These are phyloP conservation scores for Aegilops speltoides DNA, from an alignment of 176 grass and related monocot species.

Conservation along the genomic window DNA sequence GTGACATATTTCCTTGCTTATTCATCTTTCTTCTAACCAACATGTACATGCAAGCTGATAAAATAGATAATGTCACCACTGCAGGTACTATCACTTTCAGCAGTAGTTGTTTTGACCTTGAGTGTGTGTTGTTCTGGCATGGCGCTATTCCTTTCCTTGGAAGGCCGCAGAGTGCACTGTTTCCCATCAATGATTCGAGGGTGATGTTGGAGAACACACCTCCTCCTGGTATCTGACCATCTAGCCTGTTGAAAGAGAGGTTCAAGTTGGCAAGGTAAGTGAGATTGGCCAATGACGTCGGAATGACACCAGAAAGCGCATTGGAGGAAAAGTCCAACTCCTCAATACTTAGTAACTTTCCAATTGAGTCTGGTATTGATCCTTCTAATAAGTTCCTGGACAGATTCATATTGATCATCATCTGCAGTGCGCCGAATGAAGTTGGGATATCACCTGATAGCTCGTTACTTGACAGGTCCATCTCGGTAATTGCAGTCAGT, in stretches of 20 bases:
- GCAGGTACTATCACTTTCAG: slow-evolving; percentile 23
- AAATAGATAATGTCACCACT: background rate
- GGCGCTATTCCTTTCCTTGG: slow-evolving; percentile 23
- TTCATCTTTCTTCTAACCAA: background rate
- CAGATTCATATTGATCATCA: slow-evolving; percentile 1
- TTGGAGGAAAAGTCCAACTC: background rate
- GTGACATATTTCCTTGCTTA: slow-evolving; percentile 2
- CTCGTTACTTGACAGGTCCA: slow-evolving; percentile 24
- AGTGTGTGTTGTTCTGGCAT: slow-evolving; percentile 12
- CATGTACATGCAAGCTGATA: background rate
- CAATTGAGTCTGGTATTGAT: background rate
- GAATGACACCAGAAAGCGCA: background rate
- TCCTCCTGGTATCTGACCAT: slow-evolving; percentile 27
- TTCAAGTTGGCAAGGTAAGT: background rate
- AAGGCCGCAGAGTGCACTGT: slow-evolving; percentile 34
- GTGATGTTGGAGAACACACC: slow-evolving; percentile 48
- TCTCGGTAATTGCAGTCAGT: background rate
- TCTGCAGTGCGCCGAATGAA: background rate
- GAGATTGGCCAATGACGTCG: background rate
- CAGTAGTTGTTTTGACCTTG: background rate
- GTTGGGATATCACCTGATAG: slow-evolving; percentile 31
- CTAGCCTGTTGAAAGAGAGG: slow-evolving; percentile 16
- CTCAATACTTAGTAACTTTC: background rate
- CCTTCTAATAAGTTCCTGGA: background rate
- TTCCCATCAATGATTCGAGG: slow-evolving; percentile 46